These are phyloP conservation scores for Lichtheimia corymbifera DNA, from an alignment of 371 early-diverging fungal species.

Conservation along the genomic window DNA sequence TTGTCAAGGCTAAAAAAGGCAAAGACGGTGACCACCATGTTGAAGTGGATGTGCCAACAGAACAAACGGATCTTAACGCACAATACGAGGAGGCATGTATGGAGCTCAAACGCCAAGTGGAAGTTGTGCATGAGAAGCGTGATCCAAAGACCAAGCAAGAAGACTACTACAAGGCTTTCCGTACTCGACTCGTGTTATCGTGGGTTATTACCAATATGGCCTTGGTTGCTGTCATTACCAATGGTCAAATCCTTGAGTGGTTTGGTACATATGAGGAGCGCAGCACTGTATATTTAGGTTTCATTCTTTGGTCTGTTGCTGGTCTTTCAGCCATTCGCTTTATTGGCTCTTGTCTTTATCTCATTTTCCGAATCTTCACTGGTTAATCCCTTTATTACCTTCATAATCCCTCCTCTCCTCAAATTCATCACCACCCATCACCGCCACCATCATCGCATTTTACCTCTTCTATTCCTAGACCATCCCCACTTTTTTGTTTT, in stretches of 20 bases:
- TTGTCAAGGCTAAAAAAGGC: constrained; percentile 60
- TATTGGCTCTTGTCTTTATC: constrained; percentile 74
- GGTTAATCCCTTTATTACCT: constrained; percentile 19
- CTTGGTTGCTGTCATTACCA: constrained; percentile 64
- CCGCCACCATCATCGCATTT: no score
- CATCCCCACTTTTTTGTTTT: no score
- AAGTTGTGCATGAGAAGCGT: constrained; percentile 58
- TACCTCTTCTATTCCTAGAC: no score
- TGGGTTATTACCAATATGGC: constrained; percentile 89
- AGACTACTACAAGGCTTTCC: constrained; percentile 87
- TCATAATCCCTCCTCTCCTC: no score
- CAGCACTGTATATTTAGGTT: constrained; percentile 74
- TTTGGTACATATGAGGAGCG: constrained; percentile 40
- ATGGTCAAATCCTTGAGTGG: constrained; percentile 27
- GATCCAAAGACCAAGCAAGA: constrained; percentile 80
- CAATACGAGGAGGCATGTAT: constrained; percentile 72
- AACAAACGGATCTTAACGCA: constrained; percentile 74
- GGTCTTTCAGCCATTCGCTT: constrained; percentile 82
- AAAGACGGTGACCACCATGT: constrained; percentile 48
- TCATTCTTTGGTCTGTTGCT: constrained; percentile 90
- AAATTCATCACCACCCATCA: no score
- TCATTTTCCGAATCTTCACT: constrained; percentile 59
- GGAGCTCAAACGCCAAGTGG: constrained; percentile 48
- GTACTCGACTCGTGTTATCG: constrained; percentile 72
- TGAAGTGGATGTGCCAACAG: constrained; percentile 72